Conservation (phyloP, 1,284 basidiomycete genomes). For the Ustilago shanxiensis region DNA sequence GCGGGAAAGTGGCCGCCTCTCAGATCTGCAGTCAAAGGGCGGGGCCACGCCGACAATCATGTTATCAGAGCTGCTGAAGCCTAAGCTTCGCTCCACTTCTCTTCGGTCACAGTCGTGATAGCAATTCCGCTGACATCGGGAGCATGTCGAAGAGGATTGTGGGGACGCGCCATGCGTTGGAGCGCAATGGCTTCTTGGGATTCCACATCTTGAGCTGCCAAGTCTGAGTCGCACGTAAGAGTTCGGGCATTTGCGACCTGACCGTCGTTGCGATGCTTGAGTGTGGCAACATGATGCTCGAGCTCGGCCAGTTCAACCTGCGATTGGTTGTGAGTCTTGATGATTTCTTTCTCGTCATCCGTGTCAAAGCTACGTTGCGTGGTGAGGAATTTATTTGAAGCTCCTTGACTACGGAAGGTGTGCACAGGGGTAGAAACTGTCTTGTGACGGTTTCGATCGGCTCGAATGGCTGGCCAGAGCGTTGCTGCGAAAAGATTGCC, state of each 20-base stretch:
- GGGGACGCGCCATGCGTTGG: constrained; percentile 10
- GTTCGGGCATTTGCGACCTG: constrained; percentile 9
- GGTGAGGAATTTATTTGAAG: constrained; percentile 29
- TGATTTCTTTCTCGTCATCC: constrained; percentile 27
- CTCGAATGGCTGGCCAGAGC: constrained; percentile 36
- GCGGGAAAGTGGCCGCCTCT: too few relatives aligned
- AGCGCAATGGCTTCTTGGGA: not conserved
- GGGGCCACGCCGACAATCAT: not conserved
- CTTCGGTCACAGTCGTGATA: constrained; percentile 29
- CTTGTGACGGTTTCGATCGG: constrained; percentile 21
- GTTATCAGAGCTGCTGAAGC: not conserved
- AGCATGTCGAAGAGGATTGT: constrained; percentile 27
- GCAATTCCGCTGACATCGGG: constrained; percentile 30
- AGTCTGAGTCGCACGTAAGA: constrained; percentile 4
- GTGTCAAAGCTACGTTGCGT: constrained; percentile 35
- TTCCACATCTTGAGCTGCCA: not conserved
- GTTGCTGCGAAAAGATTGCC: constrained; percentile 11
- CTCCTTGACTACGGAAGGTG: constrained; percentile 27
- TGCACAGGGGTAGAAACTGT: constrained; percentile 3
- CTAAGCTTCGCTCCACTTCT: constrained; percentile 27
- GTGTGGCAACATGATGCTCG: constrained; percentile 17
- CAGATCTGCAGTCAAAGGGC: too few relatives aligned
- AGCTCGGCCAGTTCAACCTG: constrained; percentile 17
- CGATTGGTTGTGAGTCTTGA: constrained; percentile 12
- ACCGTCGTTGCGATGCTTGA: constrained; percentile 15